A percentile compares a stretch with the other conserved stretches of the same genome.
These are phyloP conservation scores for Hyaloscypha finlandica DNA, from an alignment of 495 filamentous ascomycete species.

Conservation along the genomic window DNA sequence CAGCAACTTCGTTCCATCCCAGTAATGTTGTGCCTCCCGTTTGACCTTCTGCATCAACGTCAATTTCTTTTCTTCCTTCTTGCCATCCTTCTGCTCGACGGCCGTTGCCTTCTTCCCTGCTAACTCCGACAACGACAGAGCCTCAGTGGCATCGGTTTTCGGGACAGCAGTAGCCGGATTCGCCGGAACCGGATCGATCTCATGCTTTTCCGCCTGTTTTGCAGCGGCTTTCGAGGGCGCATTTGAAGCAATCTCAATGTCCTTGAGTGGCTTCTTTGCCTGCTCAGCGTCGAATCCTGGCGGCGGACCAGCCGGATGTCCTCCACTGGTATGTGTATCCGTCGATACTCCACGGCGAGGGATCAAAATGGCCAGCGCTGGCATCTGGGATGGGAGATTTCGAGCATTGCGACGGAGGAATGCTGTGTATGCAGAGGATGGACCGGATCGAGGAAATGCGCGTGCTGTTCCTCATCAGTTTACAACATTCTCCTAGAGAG, in stretches of 20 bases:
- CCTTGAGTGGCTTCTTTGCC: conserved; percentile 81
- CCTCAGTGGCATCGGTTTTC: conserved; percentile 48
- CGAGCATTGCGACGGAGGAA: conserved; percentile 59
- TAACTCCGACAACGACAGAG: conserved; percentile 45
- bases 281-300: conserved; percentile 91
- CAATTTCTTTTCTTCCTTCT: conserved; percentile 82
- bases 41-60: conserved; percentile 91
- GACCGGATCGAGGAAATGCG: conserved; percentile 39
- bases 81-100: conserved; percentile 62
- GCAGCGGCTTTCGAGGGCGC: conserved; percentile 36
- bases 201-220: conserved; percentile 29
- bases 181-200: conserved; percentile 23
- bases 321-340: conserved; percentile 63
- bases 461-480: conserved; percentile 35
- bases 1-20: conserved; percentile 98
- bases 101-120: conserved; percentile 45
- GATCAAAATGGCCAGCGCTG: conserved; percentile 66
- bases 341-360: conserved; percentile 69
- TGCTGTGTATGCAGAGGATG: conserved; percentile 46
- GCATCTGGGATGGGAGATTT: conserved; percentile 59
- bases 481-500: conserved; percentile 1
- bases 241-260: conserved; percentile 46
- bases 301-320: conserved; percentile 66
- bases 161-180: conserved; percentile 38
- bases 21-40: conserved; percentile 90